Evolutionary conservation across 176 grass and related monocot genomes (phyloP).

Genomic region (Carex scoparia): DNA sequence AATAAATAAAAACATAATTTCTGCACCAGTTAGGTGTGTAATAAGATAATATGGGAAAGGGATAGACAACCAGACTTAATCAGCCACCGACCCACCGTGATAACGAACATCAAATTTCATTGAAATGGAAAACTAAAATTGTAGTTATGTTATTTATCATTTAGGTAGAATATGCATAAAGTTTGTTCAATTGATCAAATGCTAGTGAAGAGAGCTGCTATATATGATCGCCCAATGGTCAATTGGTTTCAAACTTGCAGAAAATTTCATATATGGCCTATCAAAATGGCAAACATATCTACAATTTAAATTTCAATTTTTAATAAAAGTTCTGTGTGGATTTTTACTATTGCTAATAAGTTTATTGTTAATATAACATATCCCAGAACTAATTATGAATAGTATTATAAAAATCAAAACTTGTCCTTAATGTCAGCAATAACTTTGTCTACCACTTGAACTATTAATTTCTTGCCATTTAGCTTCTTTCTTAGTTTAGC

Average conservation of each 20-base stretch:
- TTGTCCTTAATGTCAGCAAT: conserved; percentile 60
- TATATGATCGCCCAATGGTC: neutral
- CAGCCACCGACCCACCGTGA: neutral
- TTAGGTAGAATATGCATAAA: neutral
- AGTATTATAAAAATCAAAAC: conserved; percentile 25
- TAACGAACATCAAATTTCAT: neutral
- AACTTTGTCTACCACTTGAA: conserved; percentile 47
- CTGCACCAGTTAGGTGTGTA: neutral
- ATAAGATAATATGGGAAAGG: neutral
- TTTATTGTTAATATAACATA: neutral
- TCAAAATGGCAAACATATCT: neutral
- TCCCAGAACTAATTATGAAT: neutral
- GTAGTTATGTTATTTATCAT: neutral
- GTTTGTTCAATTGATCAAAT: neutral
- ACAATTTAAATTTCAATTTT: neutral
- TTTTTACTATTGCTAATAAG: neutral
- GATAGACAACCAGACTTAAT: neutral
- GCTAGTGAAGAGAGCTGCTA: neutral
- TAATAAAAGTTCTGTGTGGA: neutral
- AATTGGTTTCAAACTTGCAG: neutral
- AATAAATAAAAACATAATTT: neutral
- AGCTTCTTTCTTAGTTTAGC: conserved; percentile 86
- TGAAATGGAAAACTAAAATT: neutral
- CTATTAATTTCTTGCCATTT: conserved; percentile 50
- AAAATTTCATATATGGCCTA: neutral